phyloP scores from a whole-genome alignment of 2,329 filamentous ascomycete genomes.

The Arachnomyces sp. region DNA sequence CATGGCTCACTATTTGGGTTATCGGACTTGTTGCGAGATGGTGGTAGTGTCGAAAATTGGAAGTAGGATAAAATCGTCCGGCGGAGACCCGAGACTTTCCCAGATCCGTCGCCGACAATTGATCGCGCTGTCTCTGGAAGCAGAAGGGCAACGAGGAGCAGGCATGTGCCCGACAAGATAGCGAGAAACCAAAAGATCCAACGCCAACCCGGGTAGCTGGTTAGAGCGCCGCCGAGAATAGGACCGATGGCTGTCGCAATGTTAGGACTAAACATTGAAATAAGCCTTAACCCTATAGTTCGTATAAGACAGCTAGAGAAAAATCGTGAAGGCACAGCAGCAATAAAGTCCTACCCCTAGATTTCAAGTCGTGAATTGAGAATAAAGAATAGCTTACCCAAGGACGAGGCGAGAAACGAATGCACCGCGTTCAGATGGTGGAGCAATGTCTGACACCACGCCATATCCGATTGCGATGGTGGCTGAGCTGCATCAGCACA shows the following conservation, averaged over 20 bases:
- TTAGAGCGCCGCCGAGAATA: constrained; percentile 26
- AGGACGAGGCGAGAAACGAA: constrained; percentile 22
- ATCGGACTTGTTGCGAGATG: background rate
- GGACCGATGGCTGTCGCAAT: constrained; percentile 28
- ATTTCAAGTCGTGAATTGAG: no score
- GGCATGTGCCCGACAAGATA: constrained; percentile 20
- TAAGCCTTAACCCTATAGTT: no score
- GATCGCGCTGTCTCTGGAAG: constrained; percentile 27
- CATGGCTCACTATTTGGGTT: no score
- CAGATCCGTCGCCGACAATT: constrained; percentile 18
- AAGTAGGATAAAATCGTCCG: no score
- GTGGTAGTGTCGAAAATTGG: no score
- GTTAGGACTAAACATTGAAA: no score
- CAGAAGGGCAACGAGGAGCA: constrained; percentile 19
- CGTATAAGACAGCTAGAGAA: no score
- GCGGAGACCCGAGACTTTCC: no score
- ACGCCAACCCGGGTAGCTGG: constrained; percentile 24
- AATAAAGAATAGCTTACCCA: no score
- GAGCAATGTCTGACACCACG: background rate
- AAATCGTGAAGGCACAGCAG: constrained; percentile 30
- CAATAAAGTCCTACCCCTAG: no score
- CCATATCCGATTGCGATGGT: background rate
- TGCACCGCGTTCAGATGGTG: constrained; percentile 13
- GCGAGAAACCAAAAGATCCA: constrained; percentile 32
- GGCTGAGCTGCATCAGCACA: no score